phyloP scores from a whole-genome alignment of 169 alveolate genomes.

The Theileria orientalis region DNA sequence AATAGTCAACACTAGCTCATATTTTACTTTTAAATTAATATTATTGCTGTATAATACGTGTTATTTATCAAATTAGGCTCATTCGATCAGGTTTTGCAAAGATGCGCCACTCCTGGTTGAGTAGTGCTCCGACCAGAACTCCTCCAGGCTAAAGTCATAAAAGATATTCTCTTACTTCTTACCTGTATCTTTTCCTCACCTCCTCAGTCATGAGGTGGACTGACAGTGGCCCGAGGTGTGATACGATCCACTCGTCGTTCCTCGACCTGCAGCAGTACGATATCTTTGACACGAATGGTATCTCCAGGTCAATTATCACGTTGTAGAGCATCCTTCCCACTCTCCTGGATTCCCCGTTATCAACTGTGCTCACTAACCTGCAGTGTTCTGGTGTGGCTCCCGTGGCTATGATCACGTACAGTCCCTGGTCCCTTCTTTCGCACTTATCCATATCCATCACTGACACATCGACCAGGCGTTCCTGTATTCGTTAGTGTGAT shows the following conservation, averaged over 20 bases:
- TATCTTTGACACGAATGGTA: slow-evolving; percentile 73
- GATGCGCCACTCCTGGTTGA: slow-evolving; percentile 1
- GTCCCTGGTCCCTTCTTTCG: slow-evolving; percentile 77
- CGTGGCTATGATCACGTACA: slow-evolving; percentile 77
- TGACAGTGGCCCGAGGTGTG: slow-evolving; percentile 78
- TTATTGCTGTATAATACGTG: not conserved
- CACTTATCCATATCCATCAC: slow-evolving; percentile 76
- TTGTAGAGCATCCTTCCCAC: slow-evolving; percentile 71
- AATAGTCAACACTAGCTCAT: no score
- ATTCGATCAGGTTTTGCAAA: not conserved
- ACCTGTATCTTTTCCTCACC: slow-evolving; percentile 68
- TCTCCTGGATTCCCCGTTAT: slow-evolving; percentile 39
- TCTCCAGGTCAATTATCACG: slow-evolving; percentile 69
- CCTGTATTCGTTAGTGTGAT: slow-evolving; percentile 36
- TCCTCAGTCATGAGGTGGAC: slow-evolving; percentile 72
- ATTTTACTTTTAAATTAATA: no score
- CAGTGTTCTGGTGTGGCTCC: slow-evolving; percentile 74
- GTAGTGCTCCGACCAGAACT: slow-evolving; percentile 19
- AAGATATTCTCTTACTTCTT: not conserved
- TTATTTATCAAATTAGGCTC: not conserved
- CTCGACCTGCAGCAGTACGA: slow-evolving; percentile 74
- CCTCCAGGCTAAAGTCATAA: slow-evolving; percentile 20
- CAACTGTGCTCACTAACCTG: slow-evolving; percentile 34
- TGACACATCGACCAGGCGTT: slow-evolving; percentile 48
- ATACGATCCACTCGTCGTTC: slow-evolving; percentile 78